Base-by-base conservation (phyloP, 208 protist genomes). In the Wallacemonas sp. region DNA sequence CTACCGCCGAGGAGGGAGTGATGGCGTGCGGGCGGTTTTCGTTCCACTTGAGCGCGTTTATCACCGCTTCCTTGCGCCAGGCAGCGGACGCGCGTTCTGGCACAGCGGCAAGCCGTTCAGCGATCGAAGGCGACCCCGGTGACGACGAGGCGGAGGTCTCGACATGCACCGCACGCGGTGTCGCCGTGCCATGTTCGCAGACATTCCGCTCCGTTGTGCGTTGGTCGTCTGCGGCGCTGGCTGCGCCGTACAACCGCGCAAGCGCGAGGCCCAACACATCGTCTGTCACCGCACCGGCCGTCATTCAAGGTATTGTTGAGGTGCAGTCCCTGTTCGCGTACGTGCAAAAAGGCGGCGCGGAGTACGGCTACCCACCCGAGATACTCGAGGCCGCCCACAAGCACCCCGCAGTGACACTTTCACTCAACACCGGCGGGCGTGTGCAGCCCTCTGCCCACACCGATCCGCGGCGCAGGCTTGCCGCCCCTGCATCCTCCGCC, bases 231-330 rank as follows among this genome's bases (percentile, higher is more conserved):
- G n/a, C n/a, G n/a, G n/a, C n/a, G n/a, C n/a, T n/a, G n/a, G 6
- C 50, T 38, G 12, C 50, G 6, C 30, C 32, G n/a, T n/a, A n/a
- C n/a, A n/a, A n/a, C n/a, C n/a, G n/a, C n/a, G n/a, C n/a, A n/a
- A n/a, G n/a, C n/a, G n/a, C n/a, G n/a, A n/a, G n/a, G n/a, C n/a
- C n/a, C n/a, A n/a, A n/a, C n/a, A n/a, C n/a, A n/a, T n/a, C n/a
- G n/a, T n/a, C n/a, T n/a, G n/a, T n/a, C n/a, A n/a, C n/a, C 0
- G 10, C 29, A 4, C 9, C 32, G 24, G 26, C 17, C n/a, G 32
- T 39, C 12, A 32, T 57, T 10, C 50, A 37, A 38, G 59, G 39
- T 22, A 22, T 65, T 4, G 15, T 65, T 4, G 59, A 65, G 21
- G 39, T 53, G 19, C 37, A 42, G 13, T 13, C 15, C 5, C 21